These are phyloP conservation scores for Datura wrightii DNA, from an alignment of 257 asterid genomes.

Conservation along the genomic window DNA sequence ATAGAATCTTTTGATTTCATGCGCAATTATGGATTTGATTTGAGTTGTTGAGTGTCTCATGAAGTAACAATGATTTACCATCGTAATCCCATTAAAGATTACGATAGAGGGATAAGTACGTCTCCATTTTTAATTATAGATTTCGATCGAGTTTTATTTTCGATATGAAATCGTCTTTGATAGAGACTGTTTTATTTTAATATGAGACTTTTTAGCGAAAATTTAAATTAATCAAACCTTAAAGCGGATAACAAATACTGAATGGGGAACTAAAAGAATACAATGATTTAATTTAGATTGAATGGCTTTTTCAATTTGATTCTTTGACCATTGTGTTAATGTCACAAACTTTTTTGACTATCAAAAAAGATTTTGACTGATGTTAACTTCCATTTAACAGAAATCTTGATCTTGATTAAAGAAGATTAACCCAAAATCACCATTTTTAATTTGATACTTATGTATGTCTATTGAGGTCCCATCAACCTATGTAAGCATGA, in stretches of 20 bases:
- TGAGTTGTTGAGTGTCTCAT: conserved; percentile 23
- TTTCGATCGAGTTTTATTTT: no score
- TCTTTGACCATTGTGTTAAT: conserved; percentile 32
- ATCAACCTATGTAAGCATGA: conserved; percentile 39
- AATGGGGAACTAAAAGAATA: no score
- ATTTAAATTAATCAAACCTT: no score
- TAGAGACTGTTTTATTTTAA: no score
- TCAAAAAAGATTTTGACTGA: conserved; percentile 26
- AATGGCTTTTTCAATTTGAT: conserved; percentile 30
- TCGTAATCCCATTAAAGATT: no score
- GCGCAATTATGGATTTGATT: conserved; percentile 30
- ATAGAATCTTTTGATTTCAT: conserved; percentile 27
- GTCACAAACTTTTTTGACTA: conserved; percentile 3
- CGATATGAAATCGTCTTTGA: no score
- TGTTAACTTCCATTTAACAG: conserved; percentile 29
- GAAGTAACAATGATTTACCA: conserved; percentile 24
- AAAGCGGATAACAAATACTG: no score
- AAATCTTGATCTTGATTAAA: conserved; percentile 25
- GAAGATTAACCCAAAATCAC: conserved; percentile 41
- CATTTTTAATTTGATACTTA: conserved; percentile 37
- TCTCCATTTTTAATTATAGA: no score
- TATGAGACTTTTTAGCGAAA: no score
- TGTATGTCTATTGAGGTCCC: conserved; percentile 33
- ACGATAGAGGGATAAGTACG: no score
- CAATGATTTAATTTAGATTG: background rate